These are phyloP conservation scores for Lactarius hengduanensis DNA, from an alignment of 768 basidiomycete genomes.

Conservation along the genomic window DNA sequence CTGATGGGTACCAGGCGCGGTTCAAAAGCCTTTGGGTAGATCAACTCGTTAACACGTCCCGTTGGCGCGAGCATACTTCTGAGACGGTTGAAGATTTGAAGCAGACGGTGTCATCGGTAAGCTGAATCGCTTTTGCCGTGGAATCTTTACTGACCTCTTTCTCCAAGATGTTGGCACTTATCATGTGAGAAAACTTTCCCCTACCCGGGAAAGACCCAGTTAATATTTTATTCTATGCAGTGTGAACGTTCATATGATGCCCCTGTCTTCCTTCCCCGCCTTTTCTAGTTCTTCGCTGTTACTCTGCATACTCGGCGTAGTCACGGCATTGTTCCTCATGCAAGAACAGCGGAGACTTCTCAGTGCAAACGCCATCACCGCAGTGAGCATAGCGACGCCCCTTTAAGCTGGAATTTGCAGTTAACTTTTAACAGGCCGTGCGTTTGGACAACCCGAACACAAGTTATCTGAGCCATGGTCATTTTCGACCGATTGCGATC, in stretches of 20 bases:
- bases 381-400: background rate
- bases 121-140: background rate
- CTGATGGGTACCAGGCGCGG: background rate
- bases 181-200: background rate
- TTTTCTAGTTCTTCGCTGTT: background rate
- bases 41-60: background rate
- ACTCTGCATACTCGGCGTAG: background rate
- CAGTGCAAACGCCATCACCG: background rate
- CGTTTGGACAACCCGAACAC: constrained; percentile 1
- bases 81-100: background rate
- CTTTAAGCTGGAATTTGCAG: background rate
- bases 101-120: background rate
- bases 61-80: background rate
- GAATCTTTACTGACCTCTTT: background rate
- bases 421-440: background rate
- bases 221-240: background rate
- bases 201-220: too few relatives aligned
- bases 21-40: constrained; percentile 1
- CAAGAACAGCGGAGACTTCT: background rate
- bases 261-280: background rate
- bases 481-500: constrained; percentile 12
- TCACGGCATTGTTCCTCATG: background rate
- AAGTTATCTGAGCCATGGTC: background rate
- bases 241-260: background rate
- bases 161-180: background rate